Base-by-base conservation (phyloP, 2,329 filamentous ascomycete species). In the Colletotrichum aenigma region DNA sequence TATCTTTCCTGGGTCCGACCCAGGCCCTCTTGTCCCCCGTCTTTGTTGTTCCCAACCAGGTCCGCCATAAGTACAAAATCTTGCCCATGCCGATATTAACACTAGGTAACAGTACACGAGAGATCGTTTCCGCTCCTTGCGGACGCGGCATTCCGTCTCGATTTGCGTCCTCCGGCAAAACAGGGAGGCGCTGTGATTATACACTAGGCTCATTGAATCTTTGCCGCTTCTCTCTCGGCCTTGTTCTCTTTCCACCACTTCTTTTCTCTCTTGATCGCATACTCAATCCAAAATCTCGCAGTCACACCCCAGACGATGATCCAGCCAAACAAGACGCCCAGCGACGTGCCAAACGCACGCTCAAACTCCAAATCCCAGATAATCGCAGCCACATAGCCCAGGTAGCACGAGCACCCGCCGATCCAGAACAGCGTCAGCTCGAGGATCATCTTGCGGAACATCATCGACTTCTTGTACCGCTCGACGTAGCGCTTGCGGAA, bases 131-230 rank as follows among this genome's bases (percentile, higher is more conserved):
- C 26, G 28, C 62, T 3, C 21, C 21, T n/a, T 55, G 43, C 5
- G 10, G 16, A 15, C 38, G 8, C 34, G n/a, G n/a, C 18, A 6
- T 13, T n/a, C 34, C 60, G 30, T 61, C 30, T 58, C 26, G 16
- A 18, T 24, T 26, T 21, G 56, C 43, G 26, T 18, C 8, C 61
- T 52, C 7, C 30, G 24, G 26, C 4, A 13, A 16, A 24, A 26
- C 5, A 16, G 30, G 36, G 64, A 58, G 43, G 43, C 43, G 43
- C 73, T 60, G 70, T 64, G 64, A 75, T 75, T 75, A 75, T 64
- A 75, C 70, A 75, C 73, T 75, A 75, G 73, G 38, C 26, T 75
- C 70, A 75, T 68, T 75, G 73, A 52, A 75, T 60, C 73, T 75
- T 75, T 38, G 38, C 73, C 55, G 70, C 65, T 21, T 75, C 28